Percentiles rank a stretch among this genome's conserved stretches.
Evolutionary conservation across 2,329 filamentous ascomycete species (phyloP).

Genomic region (Fusarium succisae): DNA sequence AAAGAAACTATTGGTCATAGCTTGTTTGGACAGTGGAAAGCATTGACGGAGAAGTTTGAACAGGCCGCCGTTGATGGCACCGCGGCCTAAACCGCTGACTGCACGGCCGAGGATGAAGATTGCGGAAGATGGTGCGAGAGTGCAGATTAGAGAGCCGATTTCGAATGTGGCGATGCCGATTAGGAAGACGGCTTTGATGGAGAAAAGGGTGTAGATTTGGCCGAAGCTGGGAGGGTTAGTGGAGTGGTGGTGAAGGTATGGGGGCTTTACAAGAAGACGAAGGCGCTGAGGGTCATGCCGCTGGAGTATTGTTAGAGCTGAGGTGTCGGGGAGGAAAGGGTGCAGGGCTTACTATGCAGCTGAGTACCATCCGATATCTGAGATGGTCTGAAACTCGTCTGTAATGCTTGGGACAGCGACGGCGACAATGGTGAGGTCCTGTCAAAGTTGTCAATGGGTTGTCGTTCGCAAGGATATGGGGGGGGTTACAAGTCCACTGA

Average conservation of each 20-base stretch:
- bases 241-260: fast-evolving
- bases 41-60: constrained; percentile 38
- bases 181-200: constrained; percentile 44
- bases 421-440: constrained; percentile 38
- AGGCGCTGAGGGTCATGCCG: constrained; percentile 38
- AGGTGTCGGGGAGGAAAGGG: fast-evolving
- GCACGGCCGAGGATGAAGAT: constrained; percentile 51
- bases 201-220: constrained; percentile 45
- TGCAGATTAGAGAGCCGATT: constrained; percentile 48
- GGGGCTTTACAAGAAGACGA: constrained; percentile 33
- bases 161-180: constrained; percentile 45
- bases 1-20: constrained; percentile 32
- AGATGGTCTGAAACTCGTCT: constrained; percentile 38
- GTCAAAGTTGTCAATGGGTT: fast-evolving
- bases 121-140: constrained; percentile 47
- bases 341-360: constrained; percentile 32
- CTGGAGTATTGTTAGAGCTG: not conserved
- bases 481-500: constrained; percentile 35
- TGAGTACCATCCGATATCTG: constrained; percentile 41
- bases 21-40: constrained; percentile 34
- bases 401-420: constrained; percentile 39
- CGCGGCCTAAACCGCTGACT: constrained; percentile 47
- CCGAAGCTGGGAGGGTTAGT: constrained; percentile 36
- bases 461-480: too few species aligned
- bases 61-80: constrained; percentile 37